Base-by-base conservation (phyloP, 2,329 filamentous ascomycete genomes). In the Epichloe gansuensis region DNA sequence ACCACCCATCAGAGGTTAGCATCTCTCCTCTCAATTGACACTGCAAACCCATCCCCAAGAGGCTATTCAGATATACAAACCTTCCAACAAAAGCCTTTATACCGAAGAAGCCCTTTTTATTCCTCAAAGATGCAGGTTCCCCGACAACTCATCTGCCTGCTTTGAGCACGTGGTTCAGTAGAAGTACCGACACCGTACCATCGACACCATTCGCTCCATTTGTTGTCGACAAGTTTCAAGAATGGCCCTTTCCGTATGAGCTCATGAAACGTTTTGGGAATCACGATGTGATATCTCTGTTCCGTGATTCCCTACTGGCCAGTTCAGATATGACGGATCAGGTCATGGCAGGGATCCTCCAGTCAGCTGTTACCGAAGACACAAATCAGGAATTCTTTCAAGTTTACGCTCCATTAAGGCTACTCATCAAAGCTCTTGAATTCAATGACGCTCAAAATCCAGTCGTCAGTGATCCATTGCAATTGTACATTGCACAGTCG, bases 401-500 rank as follows among this genome's bases (percentile, higher is more conserved):
- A 48, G 73, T 86, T 46, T 62, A 78, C 28, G 81, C 81, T 1
- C 80, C 83, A 0, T 68, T 95, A 0, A 72, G 71, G 39, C 73
- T 91, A 37, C 80, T 94, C 46, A 67, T 85, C 15, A 75, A 80
- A 47, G 75, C 73, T 6, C 59, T 72, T n/a, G 63, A 71, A 48
- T 81, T 74, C 64, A 81, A 80, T 53, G 37, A 51, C 11, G 23
- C 47, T 9, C 57, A 62, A 56, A 48, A 53, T 45, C 0, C 37
- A 34, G 45, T 53, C 31, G 39, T 56, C 46, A 5, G 53, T 65
- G 48, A 65, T 52, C 59, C 56, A 4, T 52, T 69, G 2, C 68
- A 74, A n/a, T 72, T 96, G 3, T 97, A 97, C 65, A 83, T 97
- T 51, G 91, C 91, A 0, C 93, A 97, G 69, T 86, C 83, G 13